These are phyloP conservation scores for Botryotinia narcissicola DNA, from an alignment of 2,329 filamentous ascomycete species.

Conservation along the genomic window DNA sequence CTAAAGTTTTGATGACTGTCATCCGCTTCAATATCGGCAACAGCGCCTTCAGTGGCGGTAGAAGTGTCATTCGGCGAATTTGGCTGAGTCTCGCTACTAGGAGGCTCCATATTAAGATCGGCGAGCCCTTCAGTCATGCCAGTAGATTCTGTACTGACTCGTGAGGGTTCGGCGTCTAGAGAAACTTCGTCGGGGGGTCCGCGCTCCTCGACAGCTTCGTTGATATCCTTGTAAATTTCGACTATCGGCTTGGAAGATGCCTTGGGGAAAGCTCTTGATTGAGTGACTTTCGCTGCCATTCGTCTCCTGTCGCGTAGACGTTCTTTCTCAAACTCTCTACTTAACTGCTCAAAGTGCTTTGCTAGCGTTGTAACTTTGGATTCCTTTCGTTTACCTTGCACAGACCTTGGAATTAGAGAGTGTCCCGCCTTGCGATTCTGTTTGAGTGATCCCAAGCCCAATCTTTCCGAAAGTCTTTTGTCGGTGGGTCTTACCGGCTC, in stretches of 20 bases:
- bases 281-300: constrained; percentile 70
- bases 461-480: constrained; percentile 73
- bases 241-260: constrained; percentile 94
- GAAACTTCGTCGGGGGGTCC: constrained; percentile 59
- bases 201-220: constrained; percentile 85
- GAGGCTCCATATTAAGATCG: constrained; percentile 29
- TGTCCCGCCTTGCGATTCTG: constrained; percentile 51
- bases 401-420: constrained; percentile 88
- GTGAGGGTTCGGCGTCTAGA: constrained; percentile 30
- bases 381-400: constrained; percentile 66
- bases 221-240: constrained; percentile 90
- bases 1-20: constrained; percentile 48
- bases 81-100: constrained; percentile 23
- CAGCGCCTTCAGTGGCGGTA: constrained; percentile 34
- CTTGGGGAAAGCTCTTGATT: constrained; percentile 79
- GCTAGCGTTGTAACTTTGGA: constrained; percentile 88
- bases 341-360: constrained; percentile 94
- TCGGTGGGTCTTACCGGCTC: constrained; percentile 43
- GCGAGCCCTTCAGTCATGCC: constrained; percentile 37
- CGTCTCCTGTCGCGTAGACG: constrained; percentile 81
- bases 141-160: constrained; percentile 36
- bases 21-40: constrained; percentile 43
- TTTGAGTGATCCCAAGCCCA: constrained; percentile 66
- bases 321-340: constrained; percentile 86
- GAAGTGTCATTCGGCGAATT: constrained; percentile 36